Evolutionary conservation across 2,329 filamentous ascomycete species (phyloP), one percentile per base, ranked within the genome.

Genomic region (Leptodontidium sp.): DNA sequence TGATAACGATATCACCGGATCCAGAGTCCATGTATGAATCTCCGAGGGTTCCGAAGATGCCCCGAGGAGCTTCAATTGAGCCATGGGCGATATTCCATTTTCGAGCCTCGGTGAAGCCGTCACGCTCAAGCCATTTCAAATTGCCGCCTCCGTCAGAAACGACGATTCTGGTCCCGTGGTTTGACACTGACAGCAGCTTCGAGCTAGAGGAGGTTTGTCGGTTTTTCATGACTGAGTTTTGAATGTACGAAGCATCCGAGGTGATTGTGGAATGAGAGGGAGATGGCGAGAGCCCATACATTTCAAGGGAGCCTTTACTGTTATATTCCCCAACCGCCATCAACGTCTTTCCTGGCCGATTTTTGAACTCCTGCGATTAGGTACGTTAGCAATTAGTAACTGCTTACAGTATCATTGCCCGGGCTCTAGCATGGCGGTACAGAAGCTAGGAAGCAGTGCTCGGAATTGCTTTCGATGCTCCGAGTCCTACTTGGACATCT

Each of bases 271-370:
- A 67, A 15, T 71, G 43, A 21, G 70, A 68, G 64, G 70, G 71
- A 14, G 73, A 74, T 64, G 80, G 80, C 29, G 81, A 83, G 0
- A 93, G 81, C 15, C 89, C 89, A 78, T 97, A 97, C n/a, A 97
- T 82, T 77, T 98, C 95, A 1, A 98, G 83, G 0, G 92, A 94
- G 0, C 95, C 95, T 79, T 96, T 94, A 40, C 91, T 93, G 74
- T 96, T 97, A 82, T 98, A 98, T 77, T 95, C 93, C 5, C 94
- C 95, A 49, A 92, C 93, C 2, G 93, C 93, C 63, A 97, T 87
- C 32, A 98, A 80, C 0, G 91, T 94, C 57, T 90, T 84, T 0
- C 90, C 86, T 14, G 80, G 75, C 0, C 79, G 78, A n/a, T 76
- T 80, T 73, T 90, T 90, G n/a, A 84, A 84, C 21, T 82, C 81